Evolutionary conservation across 192 early-diverging fungal species (phyloP).

Genomic region (Lunasporangiospora selenospora): DNA sequence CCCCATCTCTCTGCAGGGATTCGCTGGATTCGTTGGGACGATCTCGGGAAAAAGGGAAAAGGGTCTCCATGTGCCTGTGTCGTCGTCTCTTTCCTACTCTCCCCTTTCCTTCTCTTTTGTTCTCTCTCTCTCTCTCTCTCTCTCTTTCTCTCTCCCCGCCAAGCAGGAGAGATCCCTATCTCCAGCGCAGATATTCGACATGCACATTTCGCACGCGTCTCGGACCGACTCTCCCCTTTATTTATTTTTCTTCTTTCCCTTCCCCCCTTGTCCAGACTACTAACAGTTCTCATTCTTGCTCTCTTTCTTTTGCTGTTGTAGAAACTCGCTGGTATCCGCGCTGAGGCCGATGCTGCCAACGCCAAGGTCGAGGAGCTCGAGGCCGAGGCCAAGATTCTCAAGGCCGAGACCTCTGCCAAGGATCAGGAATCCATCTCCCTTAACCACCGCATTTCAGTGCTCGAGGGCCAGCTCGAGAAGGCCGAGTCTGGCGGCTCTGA

Average conservation of each 20-base stretch:
- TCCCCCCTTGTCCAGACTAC: too few relatives aligned
- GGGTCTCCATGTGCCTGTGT: background rate
- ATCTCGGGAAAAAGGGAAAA: slow-evolving; percentile 12
- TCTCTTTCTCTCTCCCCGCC: background rate
- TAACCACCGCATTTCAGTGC: slow-evolving; percentile 67
- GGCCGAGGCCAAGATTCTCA: slow-evolving; percentile 61
- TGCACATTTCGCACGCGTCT: too few relatives aligned
- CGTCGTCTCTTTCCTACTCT: background rate
- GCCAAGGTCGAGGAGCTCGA: slow-evolving; percentile 70
- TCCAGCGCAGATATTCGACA: too few relatives aligned
- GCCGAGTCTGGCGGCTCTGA: slow-evolving; percentile 65
- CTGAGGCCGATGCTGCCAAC: slow-evolving; percentile 68
- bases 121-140: background rate
- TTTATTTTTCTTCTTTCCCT: too few relatives aligned
- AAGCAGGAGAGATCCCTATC: background rate
- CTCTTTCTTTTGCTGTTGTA: slow-evolving; percentile 20
- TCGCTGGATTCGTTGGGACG: too few relatives aligned
- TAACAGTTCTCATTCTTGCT: background rate
- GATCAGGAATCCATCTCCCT: slow-evolving; percentile 78
- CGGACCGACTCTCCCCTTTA: too few relatives aligned
- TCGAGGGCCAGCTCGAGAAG: slow-evolving; percentile 65
- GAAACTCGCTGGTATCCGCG: slow-evolving; percentile 70
- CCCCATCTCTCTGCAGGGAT: too few relatives aligned
- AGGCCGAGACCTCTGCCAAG: slow-evolving; percentile 67
- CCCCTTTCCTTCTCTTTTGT: background rate